Base-by-base conservation (phyloP, 164 flowering plant genomes). In the Chloranthus sessilifolius region DNA sequence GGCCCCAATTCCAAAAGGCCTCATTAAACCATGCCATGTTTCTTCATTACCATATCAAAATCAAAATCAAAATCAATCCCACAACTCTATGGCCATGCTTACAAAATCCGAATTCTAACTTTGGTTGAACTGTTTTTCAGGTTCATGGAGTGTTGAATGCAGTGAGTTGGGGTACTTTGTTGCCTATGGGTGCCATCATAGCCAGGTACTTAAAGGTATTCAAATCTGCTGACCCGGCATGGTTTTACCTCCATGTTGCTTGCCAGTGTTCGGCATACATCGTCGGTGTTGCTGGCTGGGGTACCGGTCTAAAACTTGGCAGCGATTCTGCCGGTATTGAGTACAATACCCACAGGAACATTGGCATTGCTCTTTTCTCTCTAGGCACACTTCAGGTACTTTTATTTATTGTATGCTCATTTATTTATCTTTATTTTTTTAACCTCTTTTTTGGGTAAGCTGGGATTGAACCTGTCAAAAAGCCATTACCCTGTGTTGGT, bases 171-270 rank as follows among this genome's bases (percentile, higher is more conserved):
- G 97, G 97, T 2, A 70, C 64, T 8, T 12, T 89, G 68, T 67
- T 89, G 81, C 97, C 97, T 12, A 17, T 75, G 16, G 97, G 95
- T 15, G 87, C 66, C 19, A 58, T 87, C 0, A 52, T 71, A 12
- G 97, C 95, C n/a, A 80, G 97, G 69, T 90, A 90, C 64, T 26
- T 84, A 75, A 84, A 50, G 74, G 88, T 81, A 19, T 78, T 75
- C 71, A 67, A 74, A 46, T 68, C 80, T 0, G 84, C 85, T 2
- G 74, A 79, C 37, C 94, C 74, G 0, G 65, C 65, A 6, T 70
- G 74, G 74, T 70, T 70, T 41, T 65, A 70, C 47, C 62, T 70
- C 25, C 74, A 70, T 24, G 53, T 59, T 8, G 55, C 65, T 34
- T 65, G 68, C 43, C 74, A 70, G 20, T 26, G 43, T 10, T 50